Evolutionary conservation across 1,284 basidiomycete genomes (phyloP).

Genomic region (Fistulina hepatica): DNA sequence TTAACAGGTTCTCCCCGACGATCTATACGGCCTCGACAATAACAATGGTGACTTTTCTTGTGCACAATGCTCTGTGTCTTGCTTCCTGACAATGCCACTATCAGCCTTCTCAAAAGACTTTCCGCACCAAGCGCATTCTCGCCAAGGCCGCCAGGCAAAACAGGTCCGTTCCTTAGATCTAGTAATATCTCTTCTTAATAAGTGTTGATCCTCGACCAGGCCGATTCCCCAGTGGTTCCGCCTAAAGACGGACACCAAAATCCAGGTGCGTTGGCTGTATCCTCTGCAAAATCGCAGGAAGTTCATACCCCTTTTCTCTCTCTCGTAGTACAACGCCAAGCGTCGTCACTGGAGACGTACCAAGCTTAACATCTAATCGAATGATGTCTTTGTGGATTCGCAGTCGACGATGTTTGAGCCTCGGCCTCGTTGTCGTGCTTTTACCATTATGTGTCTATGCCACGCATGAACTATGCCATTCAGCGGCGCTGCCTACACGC

Average conservation of each 20-base stretch:
- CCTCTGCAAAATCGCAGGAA: background rate
- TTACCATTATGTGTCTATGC: constrained; percentile 2
- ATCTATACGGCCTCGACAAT: no score
- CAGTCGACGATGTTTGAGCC: background rate
- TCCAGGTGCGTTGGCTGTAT: constrained; percentile 55
- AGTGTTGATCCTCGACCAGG: constrained; percentile 28
- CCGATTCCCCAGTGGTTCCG: constrained; percentile 99
- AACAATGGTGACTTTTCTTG: no score
- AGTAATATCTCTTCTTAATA: constrained; percentile 4
- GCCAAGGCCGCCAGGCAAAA: constrained; percentile 96
- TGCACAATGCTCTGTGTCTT: no score
- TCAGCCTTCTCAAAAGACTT: constrained; percentile 96
- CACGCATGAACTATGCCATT: constrained; percentile 2
- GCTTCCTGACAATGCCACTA: constrained; percentile 5
- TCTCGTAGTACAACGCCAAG: constrained; percentile 14
- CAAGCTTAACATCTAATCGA: constrained; percentile 15
- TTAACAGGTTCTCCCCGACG: no score
- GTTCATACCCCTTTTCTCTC: background rate
- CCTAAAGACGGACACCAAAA: constrained; percentile 91
- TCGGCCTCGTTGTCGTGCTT: background rate
- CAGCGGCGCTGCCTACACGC: no score
- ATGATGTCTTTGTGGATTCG: background rate
- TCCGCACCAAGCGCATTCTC: constrained; percentile 93
- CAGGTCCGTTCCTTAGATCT: constrained; percentile 68
- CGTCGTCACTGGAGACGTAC: constrained; percentile 16